A percentile compares a stretch with the other conserved stretches of the same genome.
These are phyloP conservation scores for Yarrowia sp. DNA, from an alignment of 805 yeast species.

Conservation along the genomic window DNA sequence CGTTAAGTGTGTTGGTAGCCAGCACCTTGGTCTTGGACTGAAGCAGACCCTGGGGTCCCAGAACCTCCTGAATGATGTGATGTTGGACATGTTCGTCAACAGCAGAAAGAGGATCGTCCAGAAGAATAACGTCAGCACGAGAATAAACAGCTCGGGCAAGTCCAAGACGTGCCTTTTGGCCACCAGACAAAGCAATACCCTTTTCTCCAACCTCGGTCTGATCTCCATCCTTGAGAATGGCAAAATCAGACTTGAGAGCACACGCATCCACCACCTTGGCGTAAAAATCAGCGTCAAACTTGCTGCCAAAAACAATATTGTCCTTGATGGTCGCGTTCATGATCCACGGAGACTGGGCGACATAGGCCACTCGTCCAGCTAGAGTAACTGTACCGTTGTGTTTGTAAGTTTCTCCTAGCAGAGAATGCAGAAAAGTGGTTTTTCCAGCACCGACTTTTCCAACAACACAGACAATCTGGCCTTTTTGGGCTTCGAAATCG, in stretches of 20 bases:
- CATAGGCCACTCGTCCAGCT: conserved; percentile 75
- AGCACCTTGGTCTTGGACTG: conserved; percentile 66
- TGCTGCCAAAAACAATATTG: conserved; percentile 85
- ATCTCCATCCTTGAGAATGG: conserved; percentile 83
- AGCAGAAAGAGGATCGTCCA: conserved; percentile 93
- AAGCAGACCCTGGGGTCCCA: conserved; percentile 69
- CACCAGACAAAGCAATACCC: conserved; percentile 94
- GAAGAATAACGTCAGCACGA: conserved; percentile 82
- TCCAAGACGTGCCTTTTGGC: conserved; percentile 93
- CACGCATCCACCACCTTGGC: conserved; percentile 80
- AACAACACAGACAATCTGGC: conserved; percentile 73
- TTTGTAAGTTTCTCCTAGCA: conserved; percentile 73
- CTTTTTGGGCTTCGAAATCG: conserved; percentile 61
- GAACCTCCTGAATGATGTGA: conserved; percentile 68
- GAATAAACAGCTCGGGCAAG: conserved; percentile 95
- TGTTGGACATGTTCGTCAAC: conserved; percentile 96
- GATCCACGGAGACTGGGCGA: conserved; percentile 88
- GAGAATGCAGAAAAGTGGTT: conserved; percentile 68
- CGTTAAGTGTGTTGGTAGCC: conserved; percentile 79
- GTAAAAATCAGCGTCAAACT: conserved; percentile 76
- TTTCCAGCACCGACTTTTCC: conserved; percentile 87
- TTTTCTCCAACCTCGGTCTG: conserved; percentile 93
- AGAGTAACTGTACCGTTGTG: conserved; percentile 61
- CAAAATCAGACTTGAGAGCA: conserved; percentile 76
- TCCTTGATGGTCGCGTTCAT: conserved; percentile 87